These are phyloP conservation scores for Yamadazyma kitorensis DNA, from an alignment of 805 yeast genomes.

Conservation along the genomic window DNA sequence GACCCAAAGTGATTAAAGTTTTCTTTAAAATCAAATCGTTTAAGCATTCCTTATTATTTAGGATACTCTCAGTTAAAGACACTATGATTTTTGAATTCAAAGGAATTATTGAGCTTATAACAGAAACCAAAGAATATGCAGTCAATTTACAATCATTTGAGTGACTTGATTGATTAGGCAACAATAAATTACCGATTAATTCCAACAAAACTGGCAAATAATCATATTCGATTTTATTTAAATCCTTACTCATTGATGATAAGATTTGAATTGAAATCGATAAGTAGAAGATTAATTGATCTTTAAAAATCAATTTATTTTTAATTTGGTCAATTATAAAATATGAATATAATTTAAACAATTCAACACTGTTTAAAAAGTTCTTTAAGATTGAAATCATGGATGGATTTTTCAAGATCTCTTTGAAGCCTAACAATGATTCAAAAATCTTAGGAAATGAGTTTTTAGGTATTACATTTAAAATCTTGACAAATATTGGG, in stretches of 20 bases:
- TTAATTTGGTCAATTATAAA: conserved; percentile 49
- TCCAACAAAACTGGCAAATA: conserved; percentile 58
- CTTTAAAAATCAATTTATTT: conserved; percentile 58
- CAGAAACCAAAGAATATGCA: conserved; percentile 79
- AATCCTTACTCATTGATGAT: conserved; percentile 54
- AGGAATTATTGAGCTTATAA: conserved; percentile 69
- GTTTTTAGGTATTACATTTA: conserved; percentile 62
- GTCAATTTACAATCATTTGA: conserved; percentile 68
- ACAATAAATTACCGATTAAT: conserved; percentile 52
- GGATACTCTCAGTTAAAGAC: conserved; percentile 33
- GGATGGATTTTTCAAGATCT: conserved; percentile 61
- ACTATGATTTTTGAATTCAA: conserved; percentile 35
- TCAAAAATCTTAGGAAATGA: conserved; percentile 73
- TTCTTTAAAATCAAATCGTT: conserved; percentile 22
- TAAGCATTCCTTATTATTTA: conserved; percentile 19
- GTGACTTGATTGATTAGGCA: conserved; percentile 17
- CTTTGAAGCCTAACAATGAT: conserved; percentile 69
- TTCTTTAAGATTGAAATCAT: conserved; percentile 67
- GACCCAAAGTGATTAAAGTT: conserved; percentile 39
- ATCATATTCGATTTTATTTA: conserved; percentile 43
- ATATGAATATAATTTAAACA: conserved; percentile 63
- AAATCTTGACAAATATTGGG: conserved; percentile 70
- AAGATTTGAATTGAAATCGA: conserved; percentile 66
- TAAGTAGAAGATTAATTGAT: conserved; percentile 75
- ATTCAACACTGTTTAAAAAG: conserved; percentile 61